Conservation (phyloP, 106 monocot species). For the Allium sativum region DNA sequence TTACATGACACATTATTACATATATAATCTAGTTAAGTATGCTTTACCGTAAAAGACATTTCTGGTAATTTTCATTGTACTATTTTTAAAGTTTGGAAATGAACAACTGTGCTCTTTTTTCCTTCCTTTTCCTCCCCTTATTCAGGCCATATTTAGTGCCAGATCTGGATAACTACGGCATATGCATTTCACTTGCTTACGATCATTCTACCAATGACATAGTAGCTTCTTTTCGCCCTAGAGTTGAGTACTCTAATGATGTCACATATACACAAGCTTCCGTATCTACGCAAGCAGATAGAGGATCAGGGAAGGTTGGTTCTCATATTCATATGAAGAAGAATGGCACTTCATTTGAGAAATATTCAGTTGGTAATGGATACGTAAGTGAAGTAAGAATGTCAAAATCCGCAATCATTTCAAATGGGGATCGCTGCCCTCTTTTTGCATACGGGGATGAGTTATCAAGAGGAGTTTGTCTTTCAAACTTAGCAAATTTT, state of each 20-base stretch:
- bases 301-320: constrained; percentile 43
- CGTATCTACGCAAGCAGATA: constrained; percentile 18
- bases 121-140: too few relatives aligned
- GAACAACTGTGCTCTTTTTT: background rate
- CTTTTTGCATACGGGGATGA: constrained; percentile 70
- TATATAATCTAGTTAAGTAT: background rate
- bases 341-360: constrained; percentile 14
- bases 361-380: constrained; percentile 17
- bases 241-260: constrained; percentile 25
- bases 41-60: too few relatives aligned
- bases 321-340: constrained; percentile 53
- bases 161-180: constrained; percentile 37
- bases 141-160: constrained; percentile 59
- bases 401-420: constrained; percentile 59
- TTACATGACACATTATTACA: background rate
- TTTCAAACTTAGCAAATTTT: constrained; percentile 52
- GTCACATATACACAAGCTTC: constrained; percentile 24
- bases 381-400: constrained; percentile 59
- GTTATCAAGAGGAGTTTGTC: constrained; percentile 28
- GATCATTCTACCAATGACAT: constrained; percentile 24
- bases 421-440: constrained; percentile 6
- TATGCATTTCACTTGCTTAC: constrained; percentile 89
- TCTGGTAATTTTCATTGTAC: background rate
- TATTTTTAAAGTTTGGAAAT: background rate
- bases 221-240: constrained; percentile 87